phyloP scores from a whole-genome alignment of 768 basidiomycete species.

The Fomitopsis serialis region DNA sequence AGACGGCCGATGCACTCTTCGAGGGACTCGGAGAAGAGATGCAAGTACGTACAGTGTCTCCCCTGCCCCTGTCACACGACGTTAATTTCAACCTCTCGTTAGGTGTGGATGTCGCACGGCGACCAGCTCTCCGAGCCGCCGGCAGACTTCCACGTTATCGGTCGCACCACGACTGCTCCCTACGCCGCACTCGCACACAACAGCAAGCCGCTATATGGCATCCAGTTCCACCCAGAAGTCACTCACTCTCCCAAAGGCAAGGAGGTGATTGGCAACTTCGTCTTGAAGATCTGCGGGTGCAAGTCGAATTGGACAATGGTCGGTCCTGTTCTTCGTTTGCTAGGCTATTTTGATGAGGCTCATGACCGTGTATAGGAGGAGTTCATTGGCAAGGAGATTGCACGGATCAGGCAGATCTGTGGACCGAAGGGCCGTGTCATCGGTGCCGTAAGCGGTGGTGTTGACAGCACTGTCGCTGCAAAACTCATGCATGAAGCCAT shows the following conservation, averaged over 20 bases:
- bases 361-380: too few species aligned
- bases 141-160: slow-evolving; percentile 81
- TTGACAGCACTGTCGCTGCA: slow-evolving; percentile 96
- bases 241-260: slow-evolving; percentile 89
- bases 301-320: slow-evolving; percentile 92
- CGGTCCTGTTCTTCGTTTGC: background rate
- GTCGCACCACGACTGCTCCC: slow-evolving; percentile 80
- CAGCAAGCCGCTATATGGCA: slow-evolving; percentile 85
- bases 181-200: slow-evolving; percentile 93
- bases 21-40: slow-evolving; percentile 83
- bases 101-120: slow-evolving; percentile 99
- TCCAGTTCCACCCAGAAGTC: slow-evolving; percentile 99
- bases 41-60: slow-evolving; percentile 45
- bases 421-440: slow-evolving; percentile 94
- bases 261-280: slow-evolving; percentile 83
- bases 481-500: slow-evolving; percentile 99
- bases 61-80: background rate
- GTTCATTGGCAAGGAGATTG: slow-evolving; percentile 96
- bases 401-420: slow-evolving; percentile 90
- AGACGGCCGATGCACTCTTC: slow-evolving; percentile 70
- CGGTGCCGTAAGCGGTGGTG: slow-evolving; percentile 95
- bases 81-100: background rate
- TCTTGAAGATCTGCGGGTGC: slow-evolving; percentile 81
- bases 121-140: slow-evolving; percentile 87
- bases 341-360: too few species aligned